These are phyloP conservation scores for Chaetomium strumarium DNA, from an alignment of 2,329 filamentous ascomycete genomes.

Conservation along the genomic window DNA sequence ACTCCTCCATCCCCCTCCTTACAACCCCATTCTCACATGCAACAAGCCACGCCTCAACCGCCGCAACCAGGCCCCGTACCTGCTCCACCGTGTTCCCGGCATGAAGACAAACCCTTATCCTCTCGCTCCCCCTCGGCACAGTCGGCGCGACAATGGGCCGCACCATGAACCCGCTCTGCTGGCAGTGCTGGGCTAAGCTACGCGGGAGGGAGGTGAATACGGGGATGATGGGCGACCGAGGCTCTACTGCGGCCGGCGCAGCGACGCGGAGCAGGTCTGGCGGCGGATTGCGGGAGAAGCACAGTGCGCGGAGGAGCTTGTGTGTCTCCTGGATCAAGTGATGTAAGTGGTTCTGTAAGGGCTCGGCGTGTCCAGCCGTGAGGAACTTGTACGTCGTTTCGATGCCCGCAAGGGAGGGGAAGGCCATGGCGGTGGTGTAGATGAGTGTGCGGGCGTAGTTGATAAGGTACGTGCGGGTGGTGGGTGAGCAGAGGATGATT, in stretches of 20 bases:
- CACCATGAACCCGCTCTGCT: conserved; percentile 46
- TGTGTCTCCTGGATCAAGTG: conserved; percentile 41
- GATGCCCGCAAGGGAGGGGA: conserved; percentile 27
- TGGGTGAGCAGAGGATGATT: conserved; percentile 53
- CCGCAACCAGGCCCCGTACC: conserved; percentile 43
- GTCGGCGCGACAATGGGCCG: conserved; percentile 55
- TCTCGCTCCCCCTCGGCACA: conserved; percentile 49
- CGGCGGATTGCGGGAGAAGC: conserved; percentile 22
- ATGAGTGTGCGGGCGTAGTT: conserved; percentile 73
- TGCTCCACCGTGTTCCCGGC: conserved; percentile 50
- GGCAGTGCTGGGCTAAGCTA: conserved; percentile 47
- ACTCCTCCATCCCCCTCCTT: too few relatives aligned
- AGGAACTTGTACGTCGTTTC: conserved; percentile 29
- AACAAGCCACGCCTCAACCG: conserved; percentile 30
- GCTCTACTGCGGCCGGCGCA: conserved; percentile 28
- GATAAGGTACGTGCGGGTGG: conserved; percentile 59
- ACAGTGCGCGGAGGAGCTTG: conserved; percentile 30
- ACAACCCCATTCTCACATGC: too few relatives aligned
- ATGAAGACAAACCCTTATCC: conserved; percentile 55
- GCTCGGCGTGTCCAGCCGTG: conserved; percentile 23
- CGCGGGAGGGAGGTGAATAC: conserved; percentile 47
- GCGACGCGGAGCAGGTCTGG: conserved; percentile 24
- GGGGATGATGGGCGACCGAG: conserved; percentile 52
- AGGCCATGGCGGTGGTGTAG: conserved; percentile 46
- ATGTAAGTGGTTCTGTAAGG: conserved; percentile 37